A percentile compares a stretch with the other conserved stretches of the same genome.
These are phyloP conservation scores for Apodospora peruviana DNA, from an alignment of 495 filamentous ascomycete genomes.

Conservation along the genomic window DNA sequence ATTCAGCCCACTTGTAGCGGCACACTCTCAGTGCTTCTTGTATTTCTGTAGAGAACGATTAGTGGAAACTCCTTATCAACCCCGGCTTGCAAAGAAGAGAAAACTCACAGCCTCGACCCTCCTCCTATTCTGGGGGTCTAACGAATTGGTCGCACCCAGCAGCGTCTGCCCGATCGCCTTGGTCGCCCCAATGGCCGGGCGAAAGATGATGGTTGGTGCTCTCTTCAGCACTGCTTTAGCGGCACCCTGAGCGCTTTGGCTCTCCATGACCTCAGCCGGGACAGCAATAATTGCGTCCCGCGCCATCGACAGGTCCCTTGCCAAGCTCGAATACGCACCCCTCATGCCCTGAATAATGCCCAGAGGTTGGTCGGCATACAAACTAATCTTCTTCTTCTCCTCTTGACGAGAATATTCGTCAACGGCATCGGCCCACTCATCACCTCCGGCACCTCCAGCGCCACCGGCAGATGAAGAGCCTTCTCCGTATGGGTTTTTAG, in stretches of 20 bases:
- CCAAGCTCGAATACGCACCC: conserved; percentile 73
- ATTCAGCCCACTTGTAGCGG: too few species aligned
- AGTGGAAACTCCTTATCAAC: neutral
- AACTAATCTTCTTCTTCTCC: conserved; percentile 67
- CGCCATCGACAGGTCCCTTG: conserved; percentile 77
- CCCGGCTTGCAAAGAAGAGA: neutral
- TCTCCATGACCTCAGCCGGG: conserved; percentile 84
- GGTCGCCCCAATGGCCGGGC: conserved; percentile 84
- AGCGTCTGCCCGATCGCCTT: conserved; percentile 87
- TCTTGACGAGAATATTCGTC: conserved; percentile 36
- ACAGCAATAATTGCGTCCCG: conserved; percentile 93
- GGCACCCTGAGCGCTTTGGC: conserved; percentile 73
- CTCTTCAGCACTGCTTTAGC: conserved; percentile 72
- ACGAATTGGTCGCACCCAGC: conserved; percentile 85
- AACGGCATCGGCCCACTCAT: conserved; percentile 58
- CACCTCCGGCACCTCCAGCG: conserved; percentile 20
- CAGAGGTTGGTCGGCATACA: conserved; percentile 90
- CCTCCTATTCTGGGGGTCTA: conserved; percentile 78
- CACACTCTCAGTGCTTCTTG: conserved; percentile 20
- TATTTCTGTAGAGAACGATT: conserved; percentile 15
- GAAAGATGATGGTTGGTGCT: conserved; percentile 84
- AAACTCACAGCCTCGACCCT: conserved; percentile 80
- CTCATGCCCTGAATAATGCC: conserved; percentile 80
- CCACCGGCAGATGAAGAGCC: conserved; percentile 13
- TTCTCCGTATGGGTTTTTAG: conserved; percentile 37